Conservation (phyloP, 768 basidiomycete genomes). For the Gloeopeniophorella convolvens region DNA sequence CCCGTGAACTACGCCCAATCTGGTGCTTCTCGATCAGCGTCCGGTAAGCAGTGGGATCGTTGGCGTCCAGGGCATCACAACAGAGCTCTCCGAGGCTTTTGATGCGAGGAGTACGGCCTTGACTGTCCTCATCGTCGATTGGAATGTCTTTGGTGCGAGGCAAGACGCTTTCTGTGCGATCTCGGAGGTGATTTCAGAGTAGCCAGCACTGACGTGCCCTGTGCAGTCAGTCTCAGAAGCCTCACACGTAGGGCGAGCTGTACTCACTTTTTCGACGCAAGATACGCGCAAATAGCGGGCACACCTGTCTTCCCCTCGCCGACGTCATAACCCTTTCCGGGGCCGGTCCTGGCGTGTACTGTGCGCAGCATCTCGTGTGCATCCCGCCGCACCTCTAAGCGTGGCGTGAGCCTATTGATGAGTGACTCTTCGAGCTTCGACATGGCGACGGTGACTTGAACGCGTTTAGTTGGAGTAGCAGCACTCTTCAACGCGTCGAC, state of each 20-base stretch:
- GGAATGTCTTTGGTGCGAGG: conserved; percentile 26
- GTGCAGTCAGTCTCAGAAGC: neutral
- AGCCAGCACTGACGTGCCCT: conserved; percentile 21
- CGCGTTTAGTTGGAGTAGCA: too few relatives aligned
- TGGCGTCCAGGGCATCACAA: conserved; percentile 9
- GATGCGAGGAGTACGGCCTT: conserved; percentile 20
- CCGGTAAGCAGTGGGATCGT: conserved; percentile 28
- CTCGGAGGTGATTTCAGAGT: conserved; percentile 27
- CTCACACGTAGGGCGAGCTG: neutral
- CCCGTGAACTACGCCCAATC: conserved; percentile 15
- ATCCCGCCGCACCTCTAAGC: conserved; percentile 30
- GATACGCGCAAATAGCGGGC: conserved; percentile 43
- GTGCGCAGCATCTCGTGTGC: conserved; percentile 31
- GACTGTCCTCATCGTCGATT: conserved; percentile 23
- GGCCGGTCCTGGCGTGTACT: conserved; percentile 37
- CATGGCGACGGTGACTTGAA: too few relatives aligned
- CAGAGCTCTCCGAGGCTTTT: neutral
- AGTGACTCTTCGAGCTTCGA: conserved; percentile 17
- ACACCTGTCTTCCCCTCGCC: conserved; percentile 35
- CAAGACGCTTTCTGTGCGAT: conserved; percentile 30
- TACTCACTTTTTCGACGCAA: conserved; percentile 43
- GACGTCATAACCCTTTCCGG: conserved; percentile 44
- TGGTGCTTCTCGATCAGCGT: conserved; percentile 4
- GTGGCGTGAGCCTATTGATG: conserved; percentile 11
- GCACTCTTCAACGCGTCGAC: neutral